Base-by-base conservation (phyloP, 192 early-diverging fungal species). In the Podila horticola region DNA sequence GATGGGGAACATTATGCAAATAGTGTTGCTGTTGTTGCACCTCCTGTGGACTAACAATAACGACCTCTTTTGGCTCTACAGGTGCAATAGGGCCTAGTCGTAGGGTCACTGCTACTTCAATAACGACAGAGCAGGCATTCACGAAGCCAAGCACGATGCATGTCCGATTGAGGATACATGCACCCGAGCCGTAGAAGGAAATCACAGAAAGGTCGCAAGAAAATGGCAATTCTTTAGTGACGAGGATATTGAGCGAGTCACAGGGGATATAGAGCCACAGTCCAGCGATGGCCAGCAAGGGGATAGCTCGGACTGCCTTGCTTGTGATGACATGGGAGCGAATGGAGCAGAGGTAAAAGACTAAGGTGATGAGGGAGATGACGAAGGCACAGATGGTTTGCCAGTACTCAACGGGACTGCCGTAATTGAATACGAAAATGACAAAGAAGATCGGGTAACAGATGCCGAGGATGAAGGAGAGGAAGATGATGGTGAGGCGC, bases 51-150 rank as follows among this genome's bases (percentile, higher is more conserved):
- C 41, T 45, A 12, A 17, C 41, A 45, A 45, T 45, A 45, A 45
- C 15, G 41, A 45, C 41, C 0, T 45, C 13, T 4, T 31, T 19
- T n/a, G 33, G 41, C 22, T 10, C 3, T 10, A 13, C 45, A 28
- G 34, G 8, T 62, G 29, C 52, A 36, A 59, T 36, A 22, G 31
- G 41, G 28, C 72, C 60, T 7, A 34, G 12, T 19, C 62, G 55
- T 12, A 66, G 64, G 3, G 72, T 74, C 2, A 67, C 20, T 19
- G 48, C 58, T 19, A 62, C 30, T 8, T 74, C 72, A 13, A 62
- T 26, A 11, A 74, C 5, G 3, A 74, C 49, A 6, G 52, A 24
- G 48, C 66, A 67, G n/a, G 48, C 55, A 55, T 10, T 19, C 10
- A 58, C 20, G 17, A 58, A 24, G 3, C 48, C n/a, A 11, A 65